Percentiles rank a stretch among this genome's conserved stretches.
Evolutionary conservation across 2,329 filamentous ascomycete species (phyloP).

Genomic region (Pseudogymnoascus sp.): DNA sequence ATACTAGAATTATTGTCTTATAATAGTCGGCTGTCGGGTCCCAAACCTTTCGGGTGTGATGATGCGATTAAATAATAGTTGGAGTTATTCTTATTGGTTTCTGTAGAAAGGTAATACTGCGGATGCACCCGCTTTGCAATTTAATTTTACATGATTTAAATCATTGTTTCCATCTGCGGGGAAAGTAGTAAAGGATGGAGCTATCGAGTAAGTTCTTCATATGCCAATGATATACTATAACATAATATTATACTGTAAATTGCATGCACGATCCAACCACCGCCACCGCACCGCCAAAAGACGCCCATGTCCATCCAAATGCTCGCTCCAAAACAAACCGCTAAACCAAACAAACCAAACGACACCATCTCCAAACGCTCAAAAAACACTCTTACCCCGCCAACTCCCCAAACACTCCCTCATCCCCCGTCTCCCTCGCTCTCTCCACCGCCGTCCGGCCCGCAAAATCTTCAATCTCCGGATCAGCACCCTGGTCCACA

Average conservation of each 20-base stretch:
- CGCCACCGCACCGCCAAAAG: neutral
- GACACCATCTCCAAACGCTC: neutral
- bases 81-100: neutral
- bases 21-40: neutral
- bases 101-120: neutral
- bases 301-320: neutral
- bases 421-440: neutral
- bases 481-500: neutral
- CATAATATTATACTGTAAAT: neutral
- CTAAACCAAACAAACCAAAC: neutral
- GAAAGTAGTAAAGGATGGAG: neutral
- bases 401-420: neutral
- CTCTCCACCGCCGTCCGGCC: neutral
- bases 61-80: neutral
- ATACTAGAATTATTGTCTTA: neutral
- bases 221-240: neutral
- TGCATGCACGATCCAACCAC: neutral
- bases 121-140: no score
- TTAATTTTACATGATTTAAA: neutral
- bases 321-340: neutral
- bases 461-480: neutral
- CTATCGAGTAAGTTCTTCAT: neutral
- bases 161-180: neutral
- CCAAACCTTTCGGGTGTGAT: neutral
- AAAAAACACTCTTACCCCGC: neutral